Conservation (phyloP, 805 yeast genomes). For the Schizosaccharomyces japonicus region DNA sequence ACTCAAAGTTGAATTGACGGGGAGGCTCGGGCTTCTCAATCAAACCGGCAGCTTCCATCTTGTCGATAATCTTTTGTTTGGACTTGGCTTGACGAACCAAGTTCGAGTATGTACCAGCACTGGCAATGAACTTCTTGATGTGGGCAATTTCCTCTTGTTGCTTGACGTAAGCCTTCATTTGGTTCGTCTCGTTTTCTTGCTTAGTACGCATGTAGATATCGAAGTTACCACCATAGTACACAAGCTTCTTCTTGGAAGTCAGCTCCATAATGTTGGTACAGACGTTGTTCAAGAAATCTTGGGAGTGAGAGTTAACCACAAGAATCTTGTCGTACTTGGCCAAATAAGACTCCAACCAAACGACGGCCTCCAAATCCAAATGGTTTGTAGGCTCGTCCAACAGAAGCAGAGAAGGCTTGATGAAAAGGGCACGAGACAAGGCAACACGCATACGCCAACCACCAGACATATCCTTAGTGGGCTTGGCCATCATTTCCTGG, state of each 20-base stretch:
- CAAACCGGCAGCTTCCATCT: conserved; percentile 97
- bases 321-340: conserved; percentile 83
- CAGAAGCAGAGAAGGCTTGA: conserved; percentile 80
- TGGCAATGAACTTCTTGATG: conserved; percentile 94
- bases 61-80: conserved; percentile 94
- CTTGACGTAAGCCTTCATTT: conserved; percentile 87
- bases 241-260: conserved; percentile 49
- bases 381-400: conserved; percentile 99
- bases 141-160: conserved; percentile 98
- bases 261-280: conserved; percentile 95
- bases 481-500: conserved; percentile 61
- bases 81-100: conserved; percentile 96
- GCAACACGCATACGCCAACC: conserved; percentile 99
- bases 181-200: conserved; percentile 79
- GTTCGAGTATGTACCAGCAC: conserved; percentile 98
- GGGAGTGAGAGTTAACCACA: conserved; percentile 89
- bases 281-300: conserved; percentile 97
- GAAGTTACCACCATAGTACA: conserved; percentile 88
- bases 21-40: conserved; percentile 82
- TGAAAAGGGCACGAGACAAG: conserved; percentile 88
- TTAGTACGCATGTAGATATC: conserved; percentile 91
- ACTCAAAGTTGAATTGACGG: conserved; percentile 78
- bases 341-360: conserved; percentile 95
- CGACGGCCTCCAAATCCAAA: conserved; percentile 97
- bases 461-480: conserved; percentile 98